Evolutionary conservation across 1,284 basidiomycete species (phyloP).

Genomic region (Ceratobasidium sp.): DNA sequence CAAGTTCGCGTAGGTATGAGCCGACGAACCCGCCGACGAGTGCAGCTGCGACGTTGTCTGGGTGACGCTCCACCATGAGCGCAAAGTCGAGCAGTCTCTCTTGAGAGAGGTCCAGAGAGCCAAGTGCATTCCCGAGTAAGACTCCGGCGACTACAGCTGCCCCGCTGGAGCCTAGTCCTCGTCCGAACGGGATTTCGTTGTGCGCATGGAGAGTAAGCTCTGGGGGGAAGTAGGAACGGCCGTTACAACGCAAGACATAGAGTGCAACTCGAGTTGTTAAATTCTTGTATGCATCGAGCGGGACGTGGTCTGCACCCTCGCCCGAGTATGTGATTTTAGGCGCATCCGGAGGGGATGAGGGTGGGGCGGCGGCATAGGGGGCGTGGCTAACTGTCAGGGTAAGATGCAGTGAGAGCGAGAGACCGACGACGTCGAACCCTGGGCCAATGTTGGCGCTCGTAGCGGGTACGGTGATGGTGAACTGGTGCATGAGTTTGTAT

Average conservation of each 20-base stretch:
- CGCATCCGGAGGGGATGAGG: conserved; percentile 50
- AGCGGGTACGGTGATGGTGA: conserved; percentile 84
- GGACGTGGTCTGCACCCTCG: conserved; percentile 88
- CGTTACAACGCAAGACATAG: conserved; percentile 92
- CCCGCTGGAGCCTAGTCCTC: conserved; percentile 95
- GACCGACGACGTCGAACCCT: conserved; percentile 97
- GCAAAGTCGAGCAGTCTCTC: conserved; percentile 92
- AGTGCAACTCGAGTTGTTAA: conserved; percentile 97
- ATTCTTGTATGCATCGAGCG: conserved; percentile 95
- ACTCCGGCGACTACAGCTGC: conserved; percentile 98
- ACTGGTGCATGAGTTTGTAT: conserved; percentile 47
- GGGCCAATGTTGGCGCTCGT: conserved; percentile 99
- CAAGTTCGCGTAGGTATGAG: conserved; percentile 91
- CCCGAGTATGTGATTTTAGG: conserved; percentile 84
- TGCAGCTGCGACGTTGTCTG: conserved; percentile 98
- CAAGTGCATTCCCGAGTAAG: conserved; percentile 85
- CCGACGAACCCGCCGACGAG: conserved; percentile 98
- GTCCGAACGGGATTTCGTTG: conserved; percentile 97
- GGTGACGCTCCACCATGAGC: conserved; percentile 98
- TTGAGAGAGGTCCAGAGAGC: conserved; percentile 70
- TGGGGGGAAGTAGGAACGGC: conserved; percentile 75
- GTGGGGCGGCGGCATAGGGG: conserved; percentile 35
- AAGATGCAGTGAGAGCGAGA: conserved; percentile 90
- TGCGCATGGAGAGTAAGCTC: conserved; percentile 74
- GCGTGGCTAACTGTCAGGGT: conserved; percentile 71